Base-by-base conservation (phyloP, 2,329 filamentous ascomycete species). In the Calonectria henricotiae region DNA sequence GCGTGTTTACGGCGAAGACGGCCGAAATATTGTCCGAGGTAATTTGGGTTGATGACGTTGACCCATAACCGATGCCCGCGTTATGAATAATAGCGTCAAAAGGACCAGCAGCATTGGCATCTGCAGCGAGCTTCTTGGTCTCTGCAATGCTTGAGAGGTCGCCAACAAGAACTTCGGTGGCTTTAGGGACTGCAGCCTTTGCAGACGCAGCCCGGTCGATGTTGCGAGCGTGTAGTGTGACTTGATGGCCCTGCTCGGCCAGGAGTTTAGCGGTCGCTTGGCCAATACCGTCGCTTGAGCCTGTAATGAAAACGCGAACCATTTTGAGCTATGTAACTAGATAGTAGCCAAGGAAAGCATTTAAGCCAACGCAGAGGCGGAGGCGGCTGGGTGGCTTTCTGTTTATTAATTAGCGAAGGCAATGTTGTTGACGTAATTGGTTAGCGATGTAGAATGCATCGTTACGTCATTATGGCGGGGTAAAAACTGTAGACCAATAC, bases 291-390 rank as follows among this genome's bases (percentile, higher is more conserved):
- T 75, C 74, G 15, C 67, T 62, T 5, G 74, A 75, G 4, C 74
- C 74, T n/a, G 74, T 75, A 27, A 75, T 73, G 27, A 75, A 75
- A 25, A 75, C 62, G 8, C 74, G 74, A 1, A 73, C 73, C 74
- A 75, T 75, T 35, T 39, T 64, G 37, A 39, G 37, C 4, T 6
- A 9, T 39, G 9, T 39, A 37, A 20, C 20, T 20, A 20, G 20
- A 20, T 7, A 30, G 37, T 6, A 39, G 9, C 13, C 37, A 39
- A 39, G 13, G 37, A 12, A 12, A 39, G 6, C 37, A 39, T 39
- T 39, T 39, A 9, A 15, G 13, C 5, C 37, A 39, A 39, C 4
- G 5, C 13, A 12, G 37, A 39, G 13, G 9, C 37, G 9, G 32
- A 20, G 20, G 20, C 20, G 20, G 20, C 20, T 20, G 20, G 20